Evolutionary conservation across 768 basidiomycete genomes (phyloP).

Genomic region (Boletus rex-veris): DNA sequence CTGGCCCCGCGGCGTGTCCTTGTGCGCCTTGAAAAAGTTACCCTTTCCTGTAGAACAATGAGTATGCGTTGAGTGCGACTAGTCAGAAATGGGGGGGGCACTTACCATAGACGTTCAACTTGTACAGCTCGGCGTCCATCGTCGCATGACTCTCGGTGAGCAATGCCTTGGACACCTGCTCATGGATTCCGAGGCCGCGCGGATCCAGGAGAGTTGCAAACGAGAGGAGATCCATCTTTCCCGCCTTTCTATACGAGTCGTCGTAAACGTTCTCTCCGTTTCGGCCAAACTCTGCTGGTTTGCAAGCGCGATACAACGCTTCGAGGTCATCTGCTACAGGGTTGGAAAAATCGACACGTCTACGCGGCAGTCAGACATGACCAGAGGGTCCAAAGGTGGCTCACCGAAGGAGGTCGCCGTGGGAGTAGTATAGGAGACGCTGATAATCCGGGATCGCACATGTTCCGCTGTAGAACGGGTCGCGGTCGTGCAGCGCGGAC

Average conservation of each 20-base stretch:
- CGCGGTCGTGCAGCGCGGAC: neutral
- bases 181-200: neutral
- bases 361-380: too few species aligned
- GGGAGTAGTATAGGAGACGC: neutral
- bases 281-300: constrained; percentile 6
- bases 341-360: too few species aligned
- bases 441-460: neutral
- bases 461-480: neutral
- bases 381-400: neutral
- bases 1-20: constrained; percentile 32
- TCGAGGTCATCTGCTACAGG: too few species aligned
- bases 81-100: too few species aligned
- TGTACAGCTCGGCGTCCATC: neutral
- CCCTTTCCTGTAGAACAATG: neutral
- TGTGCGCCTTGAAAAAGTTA: constrained; percentile 8
- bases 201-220: constrained; percentile 28
- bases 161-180: neutral
- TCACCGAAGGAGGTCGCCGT: neutral
- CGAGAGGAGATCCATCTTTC: constrained; percentile 38
- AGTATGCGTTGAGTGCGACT: too few species aligned
- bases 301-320: neutral
- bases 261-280: constrained; percentile 2
- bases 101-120: constrained; percentile 12
- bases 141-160: neutral
- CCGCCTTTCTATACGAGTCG: constrained; percentile 37